Percentiles rank a stretch among this genome's conserved stretches.
phyloP scores from a whole-genome alignment of 805 yeast species.

The Pichia thaimueangensis region DNA sequence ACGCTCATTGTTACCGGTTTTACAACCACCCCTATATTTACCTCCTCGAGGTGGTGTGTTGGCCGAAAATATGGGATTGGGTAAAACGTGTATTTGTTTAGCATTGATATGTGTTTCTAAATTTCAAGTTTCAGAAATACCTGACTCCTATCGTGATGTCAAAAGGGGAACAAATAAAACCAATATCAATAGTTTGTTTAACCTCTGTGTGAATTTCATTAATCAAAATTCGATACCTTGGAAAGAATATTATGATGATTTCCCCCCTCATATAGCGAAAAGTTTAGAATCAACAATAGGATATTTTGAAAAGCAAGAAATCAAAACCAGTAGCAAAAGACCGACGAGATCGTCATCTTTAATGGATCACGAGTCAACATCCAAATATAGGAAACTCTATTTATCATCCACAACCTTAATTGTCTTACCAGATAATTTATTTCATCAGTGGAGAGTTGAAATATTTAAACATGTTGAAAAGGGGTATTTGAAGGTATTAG shows the following conservation, averaged over 20 bases:
- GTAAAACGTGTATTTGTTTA: slow-evolving; percentile 56
- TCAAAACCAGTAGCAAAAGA: neutral
- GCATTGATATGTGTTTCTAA: slow-evolving; percentile 52
- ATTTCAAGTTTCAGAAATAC: slow-evolving; percentile 43
- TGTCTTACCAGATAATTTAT: slow-evolving; percentile 60
- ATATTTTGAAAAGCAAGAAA: slow-evolving; percentile 29
- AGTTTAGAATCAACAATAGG: slow-evolving; percentile 38
- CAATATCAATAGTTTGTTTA: slow-evolving; percentile 24
- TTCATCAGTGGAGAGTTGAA: slow-evolving; percentile 60
- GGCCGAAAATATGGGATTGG: slow-evolving; percentile 66
- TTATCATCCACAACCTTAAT: slow-evolving; percentile 51
- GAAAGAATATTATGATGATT: slow-evolving; percentile 38
- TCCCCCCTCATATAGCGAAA: slow-evolving; percentile 40
- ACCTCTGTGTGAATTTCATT: slow-evolving; percentile 38
- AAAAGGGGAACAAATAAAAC: slow-evolving; percentile 1
- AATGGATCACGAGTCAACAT: neutral
- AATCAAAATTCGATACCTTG: slow-evolving; percentile 50
- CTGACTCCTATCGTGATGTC: slow-evolving; percentile 19
- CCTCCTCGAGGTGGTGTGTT: slow-evolving; percentile 57
- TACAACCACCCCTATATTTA: slow-evolving; percentile 35
- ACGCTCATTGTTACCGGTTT: slow-evolving; percentile 24
- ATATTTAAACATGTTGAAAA: slow-evolving; percentile 46
- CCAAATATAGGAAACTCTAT: slow-evolving; percentile 26
- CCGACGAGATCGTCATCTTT: slow-evolving; percentile 13
- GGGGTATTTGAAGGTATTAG: slow-evolving; percentile 33